phyloP scores from a whole-genome alignment of 1,284 basidiomycete genomes.

The Trichosporon ovoides region DNA sequence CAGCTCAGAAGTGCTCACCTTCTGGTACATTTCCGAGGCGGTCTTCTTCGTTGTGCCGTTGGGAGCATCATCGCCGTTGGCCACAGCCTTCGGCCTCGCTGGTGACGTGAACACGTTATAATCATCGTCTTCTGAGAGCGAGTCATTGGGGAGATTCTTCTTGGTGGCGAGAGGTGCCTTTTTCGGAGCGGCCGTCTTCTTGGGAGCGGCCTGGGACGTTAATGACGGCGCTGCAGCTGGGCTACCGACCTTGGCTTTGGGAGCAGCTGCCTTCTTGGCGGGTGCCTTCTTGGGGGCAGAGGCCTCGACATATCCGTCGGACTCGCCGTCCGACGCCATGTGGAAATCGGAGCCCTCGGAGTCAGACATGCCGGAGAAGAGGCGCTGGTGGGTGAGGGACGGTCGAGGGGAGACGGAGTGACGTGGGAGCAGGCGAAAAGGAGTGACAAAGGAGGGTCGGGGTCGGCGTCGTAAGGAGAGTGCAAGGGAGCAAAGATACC shows the following conservation, averaged over 20 bases:
- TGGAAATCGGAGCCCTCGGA: slow-evolving; percentile 37
- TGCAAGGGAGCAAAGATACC: not conserved
- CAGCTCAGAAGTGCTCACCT: slow-evolving; percentile 55
- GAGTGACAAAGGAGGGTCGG: not conserved
- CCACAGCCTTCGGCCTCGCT: slow-evolving; percentile 23
- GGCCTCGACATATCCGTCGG: slow-evolving; percentile 35
- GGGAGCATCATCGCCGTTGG: slow-evolving; percentile 26
- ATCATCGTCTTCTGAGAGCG: slow-evolving; percentile 55
- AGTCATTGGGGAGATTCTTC: slow-evolving; percentile 59
- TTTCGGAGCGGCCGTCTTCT: slow-evolving; percentile 52
- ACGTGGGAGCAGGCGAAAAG: not conserved
- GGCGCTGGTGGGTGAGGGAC: slow-evolving; percentile 4
- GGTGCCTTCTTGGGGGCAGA: slow-evolving; percentile 28
- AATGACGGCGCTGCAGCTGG: not conserved
- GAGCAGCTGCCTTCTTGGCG: slow-evolving; percentile 26
- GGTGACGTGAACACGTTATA: slow-evolving; percentile 39
- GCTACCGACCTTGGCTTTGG: slow-evolving; percentile 32
- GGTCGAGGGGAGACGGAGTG: not conserved
- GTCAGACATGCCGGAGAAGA: slow-evolving; percentile 39
- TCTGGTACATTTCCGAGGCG: slow-evolving; percentile 86
- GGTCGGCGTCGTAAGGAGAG: not conserved
- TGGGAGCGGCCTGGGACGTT: slow-evolving; percentile 33
- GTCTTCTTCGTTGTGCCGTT: slow-evolving; percentile 62
- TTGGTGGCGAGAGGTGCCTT: slow-evolving; percentile 53
- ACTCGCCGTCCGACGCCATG: slow-evolving; percentile 36